Percentiles rank a stretch among this genome's conserved stretches.
Conservation (phyloP, 2,329 filamentous ascomycete genomes). For the Claviceps sorghi region DNA sequence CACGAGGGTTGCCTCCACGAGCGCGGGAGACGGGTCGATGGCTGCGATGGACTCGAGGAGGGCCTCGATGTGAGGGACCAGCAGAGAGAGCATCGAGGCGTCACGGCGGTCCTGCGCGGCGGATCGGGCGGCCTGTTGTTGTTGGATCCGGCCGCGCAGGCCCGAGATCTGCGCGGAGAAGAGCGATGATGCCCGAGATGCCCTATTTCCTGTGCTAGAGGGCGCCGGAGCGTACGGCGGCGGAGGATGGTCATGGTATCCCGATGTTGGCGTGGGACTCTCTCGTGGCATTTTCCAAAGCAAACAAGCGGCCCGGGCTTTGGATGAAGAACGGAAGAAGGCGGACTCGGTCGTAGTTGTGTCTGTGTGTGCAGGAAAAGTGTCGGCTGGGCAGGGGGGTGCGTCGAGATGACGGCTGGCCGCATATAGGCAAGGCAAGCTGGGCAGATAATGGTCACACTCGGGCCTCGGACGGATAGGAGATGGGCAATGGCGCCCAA, state of each 20-base stretch:
- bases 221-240: constrained; percentile 1
- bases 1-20: constrained; percentile 30
- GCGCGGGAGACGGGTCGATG: constrained; percentile 16
- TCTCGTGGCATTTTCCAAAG: not conserved
- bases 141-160: constrained; percentile 24
- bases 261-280: not conserved
- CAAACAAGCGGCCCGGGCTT: not conserved
- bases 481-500: too few species aligned
- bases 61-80: constrained; percentile 26
- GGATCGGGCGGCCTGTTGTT: constrained; percentile 18
- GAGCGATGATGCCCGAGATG: constrained; percentile 11
- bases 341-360: not conserved
- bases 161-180: constrained; percentile 21
- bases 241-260: not conserved
- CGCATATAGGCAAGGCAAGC: not conserved
- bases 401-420: not conserved
- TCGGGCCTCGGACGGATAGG: too few species aligned
- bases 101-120: constrained; percentile 23
- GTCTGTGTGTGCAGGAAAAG: not conserved
- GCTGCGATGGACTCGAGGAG: constrained; percentile 26
- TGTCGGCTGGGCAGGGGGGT: not conserved
- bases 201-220: not conserved
- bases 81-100: constrained; percentile 21
- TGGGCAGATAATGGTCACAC: too few species aligned
- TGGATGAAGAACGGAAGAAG: not conserved